Evolutionary conservation across 2,329 filamentous ascomycete species (phyloP).

Genomic region (Talaromyces albobiverticillius): DNA sequence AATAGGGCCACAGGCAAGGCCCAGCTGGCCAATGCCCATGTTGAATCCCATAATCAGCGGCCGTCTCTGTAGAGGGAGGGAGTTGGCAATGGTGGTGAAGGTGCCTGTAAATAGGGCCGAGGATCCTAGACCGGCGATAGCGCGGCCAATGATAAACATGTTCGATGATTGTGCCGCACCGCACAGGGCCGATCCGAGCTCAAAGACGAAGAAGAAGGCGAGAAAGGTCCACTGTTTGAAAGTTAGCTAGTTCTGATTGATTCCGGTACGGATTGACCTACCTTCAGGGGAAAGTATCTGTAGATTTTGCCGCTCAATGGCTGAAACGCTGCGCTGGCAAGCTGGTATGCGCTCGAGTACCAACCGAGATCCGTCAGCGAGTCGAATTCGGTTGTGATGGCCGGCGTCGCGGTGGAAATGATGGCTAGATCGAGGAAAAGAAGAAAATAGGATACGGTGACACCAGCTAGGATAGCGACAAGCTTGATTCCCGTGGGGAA

Average conservation of each 20-base stretch:
- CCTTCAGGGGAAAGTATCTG: conserved; percentile 30
- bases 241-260: too few relatives aligned
- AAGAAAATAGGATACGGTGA: background rate
- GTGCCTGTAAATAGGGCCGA: conserved; percentile 19
- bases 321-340: conserved; percentile 49
- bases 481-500: background rate
- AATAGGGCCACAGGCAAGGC: conserved; percentile 30
- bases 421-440: background rate
- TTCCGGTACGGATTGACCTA: background rate
- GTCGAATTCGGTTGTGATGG: conserved; percentile 44
- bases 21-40: conserved; percentile 14
- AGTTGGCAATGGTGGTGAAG: conserved; percentile 16
- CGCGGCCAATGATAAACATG: conserved; percentile 21
- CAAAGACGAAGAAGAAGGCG: conserved; percentile 22
- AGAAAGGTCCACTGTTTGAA: conserved; percentile 25
- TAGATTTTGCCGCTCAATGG: conserved; percentile 56
- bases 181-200: conserved; percentile 24
- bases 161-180: conserved; percentile 21
- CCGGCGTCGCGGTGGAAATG: background rate
- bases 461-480: background rate
- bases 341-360: conserved; percentile 39
- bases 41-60: conserved; percentile 1
- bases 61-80: conserved; percentile 15
- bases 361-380: conserved; percentile 34
- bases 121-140: conserved; percentile 20